Evolutionary conservation across 1,284 basidiomycete species (phyloP), one percentile per base, ranked within the genome.

Genomic region (Leccinum subfulvum): DNA sequence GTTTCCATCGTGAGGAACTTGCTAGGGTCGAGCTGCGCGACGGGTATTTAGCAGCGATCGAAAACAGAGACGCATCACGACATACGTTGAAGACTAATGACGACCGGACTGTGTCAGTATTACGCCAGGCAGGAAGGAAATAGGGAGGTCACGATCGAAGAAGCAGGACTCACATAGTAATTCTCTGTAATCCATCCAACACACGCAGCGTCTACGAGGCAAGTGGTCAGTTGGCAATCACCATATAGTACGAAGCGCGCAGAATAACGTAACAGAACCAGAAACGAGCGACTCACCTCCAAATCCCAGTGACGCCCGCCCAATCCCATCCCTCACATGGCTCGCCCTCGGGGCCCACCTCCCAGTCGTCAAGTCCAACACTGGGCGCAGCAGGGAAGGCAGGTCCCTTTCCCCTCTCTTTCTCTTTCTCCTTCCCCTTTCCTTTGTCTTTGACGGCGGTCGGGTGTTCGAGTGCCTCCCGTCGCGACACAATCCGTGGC

Each of bases 101-200:
- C 0, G 18, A 21, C 47, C 18, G 30, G 23, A 26, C 4, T 16
- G 21, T 37, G 54, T 66, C 18, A 65, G 58, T 37, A 33, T 30
- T n/a, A 47, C 18, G 41, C 54, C 47, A 26, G 21, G 47, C 13
- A 49, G 3, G 18, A 23, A 49, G 2, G 44, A 49, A 49, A 23
- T 14, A 1, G 21, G 28, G 18, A 9, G 3, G 10, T 37, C n/a
- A 7, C 49, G 8, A 23, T 55, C 26, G 10, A 39, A 13, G 8
- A 44, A 44, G 44, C 7, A 9, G 26, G 2, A 72, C 83, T 69
- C 66, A 85, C 84, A 70, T 4, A 84, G 68, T 3, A 86, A 67
- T 63, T 85, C 81, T 23, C 78, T 76, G 67, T 87, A 87, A 65
- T 83, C 83, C 68, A 86, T 73, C 85, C 85, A 86, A 60, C 80